These are phyloP conservation scores for Lepidium africanum DNA, from an alignment of 345 rosid genomes.

Conservation along the genomic window DNA sequence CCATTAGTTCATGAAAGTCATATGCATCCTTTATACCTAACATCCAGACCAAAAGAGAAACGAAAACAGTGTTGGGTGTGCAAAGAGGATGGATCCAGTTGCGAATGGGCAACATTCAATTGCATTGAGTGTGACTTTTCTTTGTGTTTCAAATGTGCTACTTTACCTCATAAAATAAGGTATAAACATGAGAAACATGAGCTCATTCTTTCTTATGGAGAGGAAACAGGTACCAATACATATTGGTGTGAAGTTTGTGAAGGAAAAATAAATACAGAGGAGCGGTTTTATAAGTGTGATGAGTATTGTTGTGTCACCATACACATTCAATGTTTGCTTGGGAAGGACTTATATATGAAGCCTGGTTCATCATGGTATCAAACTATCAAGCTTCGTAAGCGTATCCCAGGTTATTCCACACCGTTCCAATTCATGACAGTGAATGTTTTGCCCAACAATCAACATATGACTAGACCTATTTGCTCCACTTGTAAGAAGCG, in stretches of 20 bases:
- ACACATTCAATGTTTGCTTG: background rate
- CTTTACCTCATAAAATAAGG: background rate
- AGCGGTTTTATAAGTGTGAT: background rate
- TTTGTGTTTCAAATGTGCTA: background rate
- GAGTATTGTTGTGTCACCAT: background rate
- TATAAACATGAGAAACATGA: background rate
- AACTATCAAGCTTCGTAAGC: too few species aligned
- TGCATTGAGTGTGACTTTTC: background rate
- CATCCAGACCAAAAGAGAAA: background rate
- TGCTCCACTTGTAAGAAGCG: too few species aligned
- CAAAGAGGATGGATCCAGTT: background rate
- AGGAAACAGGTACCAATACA: background rate
- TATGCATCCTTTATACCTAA: background rate
- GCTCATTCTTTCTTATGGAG: background rate
- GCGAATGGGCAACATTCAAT: background rate
- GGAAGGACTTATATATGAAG: background rate
- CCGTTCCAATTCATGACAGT: too few species aligned
- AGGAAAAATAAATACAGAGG: background rate
- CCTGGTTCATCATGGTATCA: background rate
- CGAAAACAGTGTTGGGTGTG: background rate
- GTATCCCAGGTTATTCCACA: too few species aligned
- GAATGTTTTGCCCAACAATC: too few species aligned
- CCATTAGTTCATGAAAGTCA: background rate
- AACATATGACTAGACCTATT: too few species aligned
- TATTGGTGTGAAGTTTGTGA: background rate